Evolutionary conservation across 345 rosid species (phyloP), one percentile per base, ranked within the genome.

Genomic region (Angophora floribunda): DNA sequence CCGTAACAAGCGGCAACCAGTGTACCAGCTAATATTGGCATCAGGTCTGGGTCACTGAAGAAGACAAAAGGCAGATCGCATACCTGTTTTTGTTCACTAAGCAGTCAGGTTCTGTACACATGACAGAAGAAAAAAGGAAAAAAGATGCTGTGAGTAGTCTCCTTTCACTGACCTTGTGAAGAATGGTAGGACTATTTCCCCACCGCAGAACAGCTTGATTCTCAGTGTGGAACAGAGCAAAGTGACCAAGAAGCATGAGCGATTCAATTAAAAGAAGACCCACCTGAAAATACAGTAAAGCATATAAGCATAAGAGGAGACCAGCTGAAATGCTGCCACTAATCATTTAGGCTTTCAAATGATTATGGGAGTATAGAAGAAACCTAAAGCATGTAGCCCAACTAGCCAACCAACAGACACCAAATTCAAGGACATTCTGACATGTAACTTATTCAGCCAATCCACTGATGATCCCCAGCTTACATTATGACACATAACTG

Each of bases 141-240:
- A 52, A 24, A 59, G 32, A 55, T 36, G 19, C 49, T 41, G 14
- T 41, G 49, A 75, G 63, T 6, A 21, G 61, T 44, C 80, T 86
- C 45, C 28, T 47, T 51, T 2, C 79, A 90, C 95, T 91, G 85
- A 94, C 98, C 97, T 96, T 95, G 91, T 96, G 98, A 89, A 96
- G 96, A 90, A 96, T 94, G 24, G 98, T 96, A 32, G 96, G 96
- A 90, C 97, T 93, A 88, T 95, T 95, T 87, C 97, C 96, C 98
- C 98, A 96, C 65, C 97, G 94, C 86, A 95, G 96, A 85, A 96
- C 97, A 45, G 95, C 98, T 91, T 95, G 98, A 92, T 95, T 96
- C 87, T 93, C 93, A 6, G 90, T 85, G 92, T 96, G 98, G 90
- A 96, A 95, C 91, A 96, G 90, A 44, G 97, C 93, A 89, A 96